These are phyloP conservation scores for Crassisporium funariophilum DNA, from an alignment of 768 basidiomycete species.

Conservation along the genomic window DNA sequence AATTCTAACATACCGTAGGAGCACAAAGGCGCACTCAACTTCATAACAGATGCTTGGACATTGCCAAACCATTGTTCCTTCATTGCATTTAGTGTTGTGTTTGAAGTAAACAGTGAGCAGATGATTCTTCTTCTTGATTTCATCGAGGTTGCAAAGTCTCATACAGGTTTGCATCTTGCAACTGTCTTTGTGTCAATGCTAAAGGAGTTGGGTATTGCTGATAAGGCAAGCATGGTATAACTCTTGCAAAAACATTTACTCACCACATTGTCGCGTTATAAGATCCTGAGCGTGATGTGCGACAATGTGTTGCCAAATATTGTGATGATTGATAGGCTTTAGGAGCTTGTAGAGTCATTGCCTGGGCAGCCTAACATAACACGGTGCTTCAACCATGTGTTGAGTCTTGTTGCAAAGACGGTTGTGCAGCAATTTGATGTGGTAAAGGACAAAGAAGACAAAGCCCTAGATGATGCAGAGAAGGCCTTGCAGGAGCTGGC, in stretches of 20 bases:
- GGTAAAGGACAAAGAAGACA: conserved; percentile 13
- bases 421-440: conserved; percentile 36
- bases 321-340: conserved; percentile 32
- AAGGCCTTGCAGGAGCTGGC: conserved; percentile 14
- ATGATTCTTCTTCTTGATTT: conserved; percentile 36
- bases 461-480: conserved; percentile 4
- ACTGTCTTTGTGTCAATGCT: conserved; percentile 33
- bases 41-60: conserved; percentile 38
- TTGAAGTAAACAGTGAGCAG: conserved; percentile 27
- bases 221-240: conserved; percentile 29
- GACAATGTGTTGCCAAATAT: conserved; percentile 41
- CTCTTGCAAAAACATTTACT: background rate
- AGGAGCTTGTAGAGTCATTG: conserved; percentile 19
- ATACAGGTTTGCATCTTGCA: conserved; percentile 37
- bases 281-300: conserved; percentile 35
- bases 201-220: conserved; percentile 33
- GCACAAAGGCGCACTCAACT: conserved; percentile 31
- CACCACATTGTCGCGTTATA: background rate
- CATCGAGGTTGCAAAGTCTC: conserved; percentile 37
- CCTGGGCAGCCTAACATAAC: conserved; percentile 25
- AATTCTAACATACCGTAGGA: conserved; percentile 19
- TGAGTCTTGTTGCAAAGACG: conserved; percentile 38
- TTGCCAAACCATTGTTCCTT: conserved; percentile 35
- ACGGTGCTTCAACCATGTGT: conserved; percentile 39
- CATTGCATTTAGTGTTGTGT: conserved; percentile 32